Evolutionary conservation across 1,284 basidiomycete genomes (phyloP), one percentile per base, ranked within the genome.

Genomic region (Athelia sp.): DNA sequence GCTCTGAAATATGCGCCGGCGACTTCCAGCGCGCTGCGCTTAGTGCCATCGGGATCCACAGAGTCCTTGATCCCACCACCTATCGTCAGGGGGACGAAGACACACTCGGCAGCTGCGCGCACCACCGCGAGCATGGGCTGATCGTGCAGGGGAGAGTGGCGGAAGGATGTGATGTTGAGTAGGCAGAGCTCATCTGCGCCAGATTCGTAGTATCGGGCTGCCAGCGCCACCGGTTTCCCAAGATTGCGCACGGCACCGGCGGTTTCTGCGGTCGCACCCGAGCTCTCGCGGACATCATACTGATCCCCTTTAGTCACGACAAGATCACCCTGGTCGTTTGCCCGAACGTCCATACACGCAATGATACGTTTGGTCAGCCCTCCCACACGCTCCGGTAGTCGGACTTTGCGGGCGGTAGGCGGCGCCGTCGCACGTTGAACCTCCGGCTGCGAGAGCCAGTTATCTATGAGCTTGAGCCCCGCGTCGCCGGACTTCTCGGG

Each of bases 251-350:
- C 97, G 3, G 86, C 84, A 31, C 93, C 87, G 10, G 81, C 82
- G 1, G 77, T 70, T 26, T 68, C 67, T 46, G 71, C 62, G 32
- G 64, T 59, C 29, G 69, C 56, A 14, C 60, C 59, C 11, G 68
- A 62, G 62, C 88, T 91, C 67, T 98, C 96, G 50, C 96, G 90
- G 14, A 98, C 96, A 63, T 98, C 93, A 72, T 99, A 99, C 64
- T 97, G 95, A 69, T 99, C 97, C 49, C 97, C 97, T 73, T 99
- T 99, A 45, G 97, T 99, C 1, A 99, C 97, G 50, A 99, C 95
- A 47, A 99, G 84, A 66, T 99, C 97, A 43, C 97, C 97, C 26
- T 87, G 69, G 65, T 99, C 97, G 71, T 99, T 99, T 34, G 93
- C 84, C 40, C 97, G 87, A 29, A 99, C 96, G 67, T 99, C 97